Evolutionary conservation across 176 grass and related monocot genomes (phyloP), one percentile per base, ranked within the genome.

Genomic region (Rhynchospora pubera): DNA sequence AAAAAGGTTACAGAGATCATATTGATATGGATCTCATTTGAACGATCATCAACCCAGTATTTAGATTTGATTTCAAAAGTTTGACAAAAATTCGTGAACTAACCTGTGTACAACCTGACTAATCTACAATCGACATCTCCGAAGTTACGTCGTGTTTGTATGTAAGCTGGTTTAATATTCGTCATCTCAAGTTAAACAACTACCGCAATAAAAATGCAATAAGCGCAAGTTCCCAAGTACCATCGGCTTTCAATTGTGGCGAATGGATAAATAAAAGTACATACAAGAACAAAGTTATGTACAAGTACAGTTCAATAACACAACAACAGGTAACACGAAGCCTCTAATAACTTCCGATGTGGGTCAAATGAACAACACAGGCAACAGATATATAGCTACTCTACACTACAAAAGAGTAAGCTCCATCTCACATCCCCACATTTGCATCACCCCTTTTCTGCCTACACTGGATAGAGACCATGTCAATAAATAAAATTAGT

Each of bases 201-300:
- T 32, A 32, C 19, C 6, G 12, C 22, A 28, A 55, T 47, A 76
- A 30, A 53, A 77, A 30, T 32, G 51, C 14, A 77, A 77, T 32
- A 22, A 51, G 12, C 15, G 10, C 11, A 30, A 52, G 47, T 75
- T 56, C 23, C 48, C 47, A 75, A 76, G 48, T 76, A 53, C 10
- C 11, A 15, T 11, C 52, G 48, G 50, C 72, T 77, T 77, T 5
- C 53, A 77, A 55, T 77, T 77, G 55, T 77, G 72, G 72, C 13
- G 56, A 77, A 77, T 77, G 2, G 30, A 77, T 48, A 77, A 56
- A 77, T 77, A 77, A 48, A 39, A 77, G 48, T 56, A 77, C 46
- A 77, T 77, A 77, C 72, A 77, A 61, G 18, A 61, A 77, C 48
- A 77, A 56, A 13, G 50, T 77, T 77, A 77, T 77, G 32, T 77